Percentiles rank a stretch among this genome's conserved stretches.
phyloP scores from a whole-genome alignment of 2,329 filamentous ascomycete genomes.

The Calonectria pauciramosa region DNA sequence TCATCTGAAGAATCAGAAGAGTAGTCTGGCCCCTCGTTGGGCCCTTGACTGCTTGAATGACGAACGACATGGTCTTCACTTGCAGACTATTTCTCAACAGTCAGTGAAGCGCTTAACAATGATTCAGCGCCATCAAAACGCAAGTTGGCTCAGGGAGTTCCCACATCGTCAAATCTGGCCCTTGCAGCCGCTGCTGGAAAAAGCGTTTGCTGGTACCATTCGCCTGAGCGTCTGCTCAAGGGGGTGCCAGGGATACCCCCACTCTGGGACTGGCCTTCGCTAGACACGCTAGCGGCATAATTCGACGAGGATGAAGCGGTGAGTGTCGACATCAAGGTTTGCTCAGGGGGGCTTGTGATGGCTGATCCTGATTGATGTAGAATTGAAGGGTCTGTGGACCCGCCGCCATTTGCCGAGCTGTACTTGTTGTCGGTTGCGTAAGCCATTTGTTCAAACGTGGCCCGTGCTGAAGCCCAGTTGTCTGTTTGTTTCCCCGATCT shows the following conservation, averaged over 20 bases:
- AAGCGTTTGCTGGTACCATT: slow-evolving; percentile 41
- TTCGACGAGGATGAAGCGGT: slow-evolving; percentile 40
- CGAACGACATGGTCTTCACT: slow-evolving; percentile 1
- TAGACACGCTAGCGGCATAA: slow-evolving; percentile 40
- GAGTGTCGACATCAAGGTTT: slow-evolving; percentile 30
- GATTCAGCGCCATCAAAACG: background rate
- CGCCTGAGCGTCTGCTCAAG: slow-evolving; percentile 37
- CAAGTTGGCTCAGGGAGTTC: background rate
- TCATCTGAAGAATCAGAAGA: slow-evolving; percentile 3
- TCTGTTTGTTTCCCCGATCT: background rate
- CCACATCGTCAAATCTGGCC: background rate
- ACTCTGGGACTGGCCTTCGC: slow-evolving; percentile 22
- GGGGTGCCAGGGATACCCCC: slow-evolving; percentile 40
- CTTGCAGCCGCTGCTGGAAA: slow-evolving; percentile 32
- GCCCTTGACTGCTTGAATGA: background rate
- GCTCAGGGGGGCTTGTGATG: slow-evolving; percentile 27
- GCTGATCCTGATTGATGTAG: background rate
- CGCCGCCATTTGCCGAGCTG: background rate
- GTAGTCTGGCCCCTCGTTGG: background rate
- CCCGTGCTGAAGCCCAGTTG: background rate
- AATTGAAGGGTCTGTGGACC: background rate
- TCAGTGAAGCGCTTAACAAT: background rate
- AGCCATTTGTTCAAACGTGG: background rate
- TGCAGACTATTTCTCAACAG: background rate
- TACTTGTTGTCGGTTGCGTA: background rate